Evolutionary conservation across 2,329 filamentous ascomycete genomes (phyloP).

Genomic region (Alternaria viburni): DNA sequence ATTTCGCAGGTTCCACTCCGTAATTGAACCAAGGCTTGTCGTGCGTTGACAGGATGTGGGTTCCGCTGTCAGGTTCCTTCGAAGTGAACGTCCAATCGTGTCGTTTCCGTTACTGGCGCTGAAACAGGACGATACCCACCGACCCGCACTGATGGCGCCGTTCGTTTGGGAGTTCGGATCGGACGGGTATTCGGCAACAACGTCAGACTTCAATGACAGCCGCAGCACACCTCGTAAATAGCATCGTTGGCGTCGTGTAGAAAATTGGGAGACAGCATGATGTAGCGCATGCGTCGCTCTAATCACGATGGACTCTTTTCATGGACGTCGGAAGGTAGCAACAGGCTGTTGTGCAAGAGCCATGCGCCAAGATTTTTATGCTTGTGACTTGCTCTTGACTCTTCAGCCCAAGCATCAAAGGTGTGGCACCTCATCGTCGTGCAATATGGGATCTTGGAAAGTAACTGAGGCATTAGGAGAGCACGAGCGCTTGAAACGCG

Average conservation of each 20-base stretch:
- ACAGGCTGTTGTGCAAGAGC: neutral
- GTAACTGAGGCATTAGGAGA: neutral
- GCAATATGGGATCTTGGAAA: neutral
- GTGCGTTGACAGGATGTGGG: constrained; percentile 2
- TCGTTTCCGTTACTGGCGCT: neutral
- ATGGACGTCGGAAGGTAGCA: neutral
- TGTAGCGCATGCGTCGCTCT: neutral
- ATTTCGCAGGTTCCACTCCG: constrained; percentile 1
- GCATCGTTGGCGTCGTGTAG: neutral
- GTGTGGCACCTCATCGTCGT: neutral
- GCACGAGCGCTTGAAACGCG: neutral
- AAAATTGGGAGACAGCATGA: neutral
- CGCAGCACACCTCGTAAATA: neutral
- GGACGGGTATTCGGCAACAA: neutral
- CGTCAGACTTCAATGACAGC: neutral
- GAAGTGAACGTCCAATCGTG: constrained; percentile 3
- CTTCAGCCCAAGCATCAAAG: neutral
- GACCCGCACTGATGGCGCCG: constrained; percentile 1
- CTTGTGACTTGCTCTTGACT: neutral
- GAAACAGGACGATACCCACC: constrained; percentile 9
- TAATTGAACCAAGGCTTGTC: constrained; percentile 3
- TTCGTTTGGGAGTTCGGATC: constrained; percentile 7
- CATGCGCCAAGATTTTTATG: neutral
- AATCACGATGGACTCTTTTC: neutral
- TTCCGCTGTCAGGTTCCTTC: constrained; percentile 9